Base-by-base conservation (phyloP, 108 stramenopile species). In the Nitzschia palea region DNA sequence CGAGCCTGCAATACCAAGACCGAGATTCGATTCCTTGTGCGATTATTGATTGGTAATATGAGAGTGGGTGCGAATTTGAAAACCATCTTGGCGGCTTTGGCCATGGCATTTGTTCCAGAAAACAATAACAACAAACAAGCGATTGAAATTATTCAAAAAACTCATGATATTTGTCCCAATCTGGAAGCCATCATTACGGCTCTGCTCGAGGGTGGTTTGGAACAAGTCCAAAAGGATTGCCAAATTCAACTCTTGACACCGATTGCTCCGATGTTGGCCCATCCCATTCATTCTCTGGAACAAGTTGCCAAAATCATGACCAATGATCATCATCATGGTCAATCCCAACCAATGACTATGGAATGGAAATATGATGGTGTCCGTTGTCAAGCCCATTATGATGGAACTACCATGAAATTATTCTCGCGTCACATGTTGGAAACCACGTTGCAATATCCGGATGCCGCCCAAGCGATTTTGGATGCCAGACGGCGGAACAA, bases 281-380 rank as follows among this genome's bases (percentile, higher is more conserved):
- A 70, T 64, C 77, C 83, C 1, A 56, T 62, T 44, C 72, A 78
- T 63, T 74, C 79, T 9, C 45, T 80, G 48, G 73, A 80, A 14
- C 63, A 80, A 44, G 63, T 80, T 5, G 70, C 59, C 34, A 63
- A 63, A 15, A 40, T 61, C 3, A 74, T 79, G 59, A 25, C 29
- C 42, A 25, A 36, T 29, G 40, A 35, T 53, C 3, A 29, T 3
- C n/a, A 59, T 22, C 18, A 23, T 14, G 26, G 22, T 4, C 23
- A 8, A 23, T 6, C 4, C 30, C 10, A 28, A 9, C 3, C 27
- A 5, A 71, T 56, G n/a, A 52, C 67, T 1, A 58, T 79, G 69
- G 96, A 97, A 76, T 94, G 75, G 78, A 97, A 97, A 66, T 95
- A 95, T 62, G 96, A 97, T 67, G 96, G 96, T 20, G 83, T 91